A percentile compares a stretch with the other conserved stretches of the same genome.
These are phyloP conservation scores for Chlorella variabilis DNA, from an alignment of 163 green algal genomes.

Conservation along the genomic window DNA sequence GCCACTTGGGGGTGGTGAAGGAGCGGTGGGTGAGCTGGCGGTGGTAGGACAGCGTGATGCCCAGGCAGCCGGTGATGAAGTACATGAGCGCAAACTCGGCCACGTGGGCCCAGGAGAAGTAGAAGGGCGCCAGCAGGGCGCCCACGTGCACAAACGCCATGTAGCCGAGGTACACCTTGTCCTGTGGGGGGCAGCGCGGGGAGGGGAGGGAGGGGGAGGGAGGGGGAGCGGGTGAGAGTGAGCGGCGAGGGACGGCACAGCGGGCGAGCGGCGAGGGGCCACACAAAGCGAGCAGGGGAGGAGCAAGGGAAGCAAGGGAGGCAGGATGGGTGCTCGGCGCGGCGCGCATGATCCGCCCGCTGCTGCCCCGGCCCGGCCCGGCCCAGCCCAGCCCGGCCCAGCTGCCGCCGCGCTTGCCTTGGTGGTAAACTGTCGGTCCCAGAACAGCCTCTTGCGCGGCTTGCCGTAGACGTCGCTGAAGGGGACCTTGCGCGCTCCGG, in stretches of 20 bases:
- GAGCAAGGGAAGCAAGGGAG: too few species aligned
- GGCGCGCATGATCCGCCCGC: too few species aligned
- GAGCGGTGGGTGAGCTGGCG: slow-evolving; percentile 87
- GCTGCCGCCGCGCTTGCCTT: too few species aligned
- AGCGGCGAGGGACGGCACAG: too few species aligned
- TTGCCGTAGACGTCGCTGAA: slow-evolving; percentile 73
- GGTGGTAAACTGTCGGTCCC: slow-evolving; percentile 71
- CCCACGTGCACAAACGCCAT: slow-evolving; percentile 89
- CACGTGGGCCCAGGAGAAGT: slow-evolving; percentile 79
- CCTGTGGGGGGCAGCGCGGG: too few species aligned
- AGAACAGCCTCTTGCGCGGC: slow-evolving; percentile 51
- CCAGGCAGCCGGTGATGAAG: slow-evolving; percentile 88
- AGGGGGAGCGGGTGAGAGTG: too few species aligned
- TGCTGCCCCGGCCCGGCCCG: too few species aligned
- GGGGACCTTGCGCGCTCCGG: slow-evolving; percentile 56
- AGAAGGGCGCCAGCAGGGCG: slow-evolving; percentile 85
- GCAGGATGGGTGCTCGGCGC: too few species aligned
- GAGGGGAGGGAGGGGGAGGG: too few species aligned
- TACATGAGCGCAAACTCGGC: slow-evolving; percentile 78
- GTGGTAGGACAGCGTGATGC: slow-evolving; percentile 97
- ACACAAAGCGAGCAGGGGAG: too few species aligned
- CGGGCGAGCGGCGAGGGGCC: too few species aligned
- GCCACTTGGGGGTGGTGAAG: slow-evolving; percentile 95
- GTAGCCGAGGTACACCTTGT: slow-evolving; percentile 86
- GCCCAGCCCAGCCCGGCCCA: too few species aligned